Base-by-base conservation (phyloP, 2,329 filamentous ascomycete genomes). In the Exserohilum turcica region DNA sequence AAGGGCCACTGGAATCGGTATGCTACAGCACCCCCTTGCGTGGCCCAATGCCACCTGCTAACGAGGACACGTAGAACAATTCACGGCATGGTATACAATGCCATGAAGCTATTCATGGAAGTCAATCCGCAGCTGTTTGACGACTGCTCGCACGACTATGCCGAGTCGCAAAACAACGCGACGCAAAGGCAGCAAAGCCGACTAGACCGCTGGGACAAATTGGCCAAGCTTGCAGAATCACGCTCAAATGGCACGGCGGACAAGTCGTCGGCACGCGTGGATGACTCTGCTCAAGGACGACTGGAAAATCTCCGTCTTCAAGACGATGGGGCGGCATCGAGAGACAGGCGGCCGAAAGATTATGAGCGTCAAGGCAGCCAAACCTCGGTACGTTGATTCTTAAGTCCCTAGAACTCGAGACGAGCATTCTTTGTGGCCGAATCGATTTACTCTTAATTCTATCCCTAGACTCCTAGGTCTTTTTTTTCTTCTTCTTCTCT, bases 31-130 rank as follows among this genome's bases (percentile, higher is more conserved):
- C 32, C 40, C 6, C 28, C 24, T 32, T 29, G 35, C 19, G 12
- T 19, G 31, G 6, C n/a, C 28, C 19, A 7, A 21, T 9, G 7
- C 19, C 61, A 5, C 56, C 48, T 32, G 33, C 65, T 72, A 32
- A 74, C 42, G 8, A 4, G n/a, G 3, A 8, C 28, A 19, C 12
- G 33, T 15, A 97, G 94, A 69, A 99, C 94, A 6, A 99, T 99
- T 64, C 94, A 99, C 72, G 94, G 94, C 73, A 97, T 99, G 93
- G 94, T 99, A 9, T 97, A 97, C 76, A 99, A 97, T 70, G 94
- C 94, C 52, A 97, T 99, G 94, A 99, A 99, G 76, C 84, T 99
- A 32, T 99, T 99, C 77, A 99, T 99, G 94, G 94, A 99, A 75
- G 97, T 99, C 70, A 97, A 97, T 74, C 94, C 94, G 8, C 92